Evolutionary conservation across 2,329 filamentous ascomycete species (phyloP).

Genomic region (Cladophialophora immunda): DNA sequence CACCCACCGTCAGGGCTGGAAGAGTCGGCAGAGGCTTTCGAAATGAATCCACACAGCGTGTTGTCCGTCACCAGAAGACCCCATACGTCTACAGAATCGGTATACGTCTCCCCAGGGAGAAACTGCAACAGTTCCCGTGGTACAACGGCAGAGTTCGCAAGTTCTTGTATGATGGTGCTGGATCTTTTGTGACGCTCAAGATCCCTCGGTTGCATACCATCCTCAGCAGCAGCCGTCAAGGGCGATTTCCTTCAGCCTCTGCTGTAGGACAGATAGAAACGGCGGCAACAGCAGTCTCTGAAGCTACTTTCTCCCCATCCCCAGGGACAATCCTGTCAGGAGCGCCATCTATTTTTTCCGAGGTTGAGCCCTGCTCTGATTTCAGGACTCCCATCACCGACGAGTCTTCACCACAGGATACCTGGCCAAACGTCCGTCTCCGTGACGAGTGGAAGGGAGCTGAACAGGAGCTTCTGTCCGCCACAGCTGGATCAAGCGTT

Average conservation of each 20-base stretch:
- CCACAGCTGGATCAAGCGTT: not conserved
- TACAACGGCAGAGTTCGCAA: constrained; percentile 8
- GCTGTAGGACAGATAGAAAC: not conserved
- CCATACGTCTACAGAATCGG: constrained; percentile 19
- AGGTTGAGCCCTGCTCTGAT: not conserved
- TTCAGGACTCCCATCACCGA: constrained; percentile 2
- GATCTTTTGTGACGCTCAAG: constrained; percentile 21
- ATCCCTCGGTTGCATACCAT: constrained; percentile 10
- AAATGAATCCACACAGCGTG: constrained; percentile 3
- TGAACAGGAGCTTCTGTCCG: not conserved
- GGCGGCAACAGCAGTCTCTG: not conserved
- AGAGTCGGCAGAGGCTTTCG: constrained; percentile 3
- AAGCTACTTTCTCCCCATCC: not conserved
- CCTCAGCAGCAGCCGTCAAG: not conserved
- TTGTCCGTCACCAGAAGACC: constrained; percentile 17
- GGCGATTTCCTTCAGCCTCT: not conserved
- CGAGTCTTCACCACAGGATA: not conserved
- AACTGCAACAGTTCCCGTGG: constrained; percentile 5
- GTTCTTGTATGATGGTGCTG: not conserved
- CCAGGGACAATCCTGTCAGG: not conserved
- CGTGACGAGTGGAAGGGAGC: not conserved
- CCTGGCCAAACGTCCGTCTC: not conserved
- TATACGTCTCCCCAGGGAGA: constrained; percentile 16
- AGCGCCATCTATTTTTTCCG: constrained; percentile 11
- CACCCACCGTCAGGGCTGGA: constrained; percentile 9